Evolutionary conservation across 352 stramenopile genomes (phyloP).

Genomic region (Globisporangium polare): DNA sequence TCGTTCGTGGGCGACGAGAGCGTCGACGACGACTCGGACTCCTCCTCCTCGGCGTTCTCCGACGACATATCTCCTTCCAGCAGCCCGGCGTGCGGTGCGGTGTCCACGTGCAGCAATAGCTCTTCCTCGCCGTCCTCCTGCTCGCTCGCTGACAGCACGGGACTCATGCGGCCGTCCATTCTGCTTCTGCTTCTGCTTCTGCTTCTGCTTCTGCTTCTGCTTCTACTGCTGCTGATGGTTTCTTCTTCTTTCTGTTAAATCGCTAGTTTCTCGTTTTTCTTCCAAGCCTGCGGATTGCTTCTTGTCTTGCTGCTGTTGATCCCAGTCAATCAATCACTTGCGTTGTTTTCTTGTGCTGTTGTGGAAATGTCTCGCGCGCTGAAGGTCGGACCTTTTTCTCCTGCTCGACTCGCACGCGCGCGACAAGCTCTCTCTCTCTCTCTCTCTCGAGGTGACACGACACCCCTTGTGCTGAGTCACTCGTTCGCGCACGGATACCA

Average conservation of each 20-base stretch:
- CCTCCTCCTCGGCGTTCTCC: neutral
- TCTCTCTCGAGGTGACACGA: neutral
- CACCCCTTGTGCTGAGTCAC: neutral
- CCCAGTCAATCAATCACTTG: neutral
- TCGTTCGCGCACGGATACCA: no score
- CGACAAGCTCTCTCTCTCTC: no score
- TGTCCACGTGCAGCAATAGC: neutral
- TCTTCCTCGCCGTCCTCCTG: neutral
- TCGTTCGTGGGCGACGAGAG: constrained; percentile 12
- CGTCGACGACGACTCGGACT: neutral
- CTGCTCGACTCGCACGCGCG: neutral
- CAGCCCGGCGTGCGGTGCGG: neutral
- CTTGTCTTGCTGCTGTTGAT: neutral
- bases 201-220: neutral
- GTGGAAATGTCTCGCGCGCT: constrained; percentile 1
- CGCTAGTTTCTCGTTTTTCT: neutral
- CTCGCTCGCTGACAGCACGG: constrained; percentile 1
- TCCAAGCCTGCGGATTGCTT: neutral
- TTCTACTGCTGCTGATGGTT: neutral
- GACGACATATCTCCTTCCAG: constrained; percentile 4
- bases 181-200: neutral
- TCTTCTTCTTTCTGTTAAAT: neutral
- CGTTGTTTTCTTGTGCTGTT: neutral
- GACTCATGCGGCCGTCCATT: constrained; percentile 7
- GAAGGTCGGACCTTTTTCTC: constrained; percentile 6